These are phyloP conservation scores for Hemisphaericaspora lyxosophila DNA, from an alignment of 1,139 yeast species.

Conservation along the genomic window DNA sequence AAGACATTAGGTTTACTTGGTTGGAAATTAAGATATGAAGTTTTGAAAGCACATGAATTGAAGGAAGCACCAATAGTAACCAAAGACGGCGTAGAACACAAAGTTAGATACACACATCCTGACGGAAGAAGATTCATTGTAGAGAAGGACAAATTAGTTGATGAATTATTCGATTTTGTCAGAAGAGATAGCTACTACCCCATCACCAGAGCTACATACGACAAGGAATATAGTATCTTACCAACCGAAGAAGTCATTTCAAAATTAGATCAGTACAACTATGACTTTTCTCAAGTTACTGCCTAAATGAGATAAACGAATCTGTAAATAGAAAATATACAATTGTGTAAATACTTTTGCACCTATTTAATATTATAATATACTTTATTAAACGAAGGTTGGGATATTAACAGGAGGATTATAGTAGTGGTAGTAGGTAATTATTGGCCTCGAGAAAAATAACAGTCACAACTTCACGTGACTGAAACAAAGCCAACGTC, in stretches of 20 bases:
- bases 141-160: slow-evolving; percentile 64
- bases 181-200: slow-evolving; percentile 47
- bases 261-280: slow-evolving; percentile 33
- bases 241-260: slow-evolving; percentile 43
- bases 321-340: slow-evolving; percentile 8
- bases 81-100: slow-evolving; percentile 26
- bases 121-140: slow-evolving; percentile 51
- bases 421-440: not conserved
- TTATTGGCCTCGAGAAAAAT: not conserved
- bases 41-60: slow-evolving; percentile 42
- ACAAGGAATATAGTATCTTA: slow-evolving; percentile 33
- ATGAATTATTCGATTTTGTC: slow-evolving; percentile 52
- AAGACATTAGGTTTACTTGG: slow-evolving; percentile 92
- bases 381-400: no score
- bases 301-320: slow-evolving; percentile 9
- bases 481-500: not conserved
- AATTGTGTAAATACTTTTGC: not conserved
- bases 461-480: slow-evolving; percentile 6
- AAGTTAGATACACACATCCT: slow-evolving; percentile 53
- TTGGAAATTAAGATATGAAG: slow-evolving; percentile 81
- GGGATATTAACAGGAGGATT: no score
- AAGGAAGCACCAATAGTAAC: slow-evolving; percentile 20
- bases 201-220: slow-evolving; percentile 22
- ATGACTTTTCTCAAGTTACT: slow-evolving; percentile 32
- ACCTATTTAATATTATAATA: no score